Conservation (phyloP, 768 basidiomycete genomes). For the Psilocybe cubensis region DNA sequence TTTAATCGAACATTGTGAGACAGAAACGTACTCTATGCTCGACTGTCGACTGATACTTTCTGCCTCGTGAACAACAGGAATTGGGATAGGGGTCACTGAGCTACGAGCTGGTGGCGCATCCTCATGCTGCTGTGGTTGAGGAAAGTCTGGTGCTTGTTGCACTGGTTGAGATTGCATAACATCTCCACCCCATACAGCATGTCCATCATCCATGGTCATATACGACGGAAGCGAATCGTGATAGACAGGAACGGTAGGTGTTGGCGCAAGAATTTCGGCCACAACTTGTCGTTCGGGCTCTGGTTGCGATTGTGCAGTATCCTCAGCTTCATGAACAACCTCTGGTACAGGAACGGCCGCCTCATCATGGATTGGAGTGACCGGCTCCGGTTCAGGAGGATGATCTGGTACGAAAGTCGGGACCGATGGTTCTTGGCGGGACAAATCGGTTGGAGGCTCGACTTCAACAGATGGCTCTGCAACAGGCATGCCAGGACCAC, state of each 20-base stretch:
- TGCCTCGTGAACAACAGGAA: conserved; percentile 8
- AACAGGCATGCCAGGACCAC: conserved; percentile 10
- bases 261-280: background rate
- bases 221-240: conserved; percentile 2
- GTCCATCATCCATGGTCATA: conserved; percentile 9
- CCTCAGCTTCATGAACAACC: background rate
- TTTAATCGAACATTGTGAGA: background rate
- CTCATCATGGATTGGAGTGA: background rate
- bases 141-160: background rate
- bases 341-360: background rate
- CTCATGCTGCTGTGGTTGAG: background rate
- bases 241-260: background rate
- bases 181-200: conserved; percentile 19
- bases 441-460: background rate
- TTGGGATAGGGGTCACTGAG: conserved; percentile 12
- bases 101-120: background rate
- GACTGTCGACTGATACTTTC: conserved; percentile 10
- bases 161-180: background rate
- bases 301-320: background rate
- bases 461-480: background rate
- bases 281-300: background rate
- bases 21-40: conserved; percentile 15
- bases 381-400: background rate
- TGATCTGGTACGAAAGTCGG: background rate
- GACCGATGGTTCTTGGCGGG: background rate